phyloP scores from a whole-genome alignment of 1,284 basidiomycete genomes.

The Mrakiaceae sp. region DNA sequence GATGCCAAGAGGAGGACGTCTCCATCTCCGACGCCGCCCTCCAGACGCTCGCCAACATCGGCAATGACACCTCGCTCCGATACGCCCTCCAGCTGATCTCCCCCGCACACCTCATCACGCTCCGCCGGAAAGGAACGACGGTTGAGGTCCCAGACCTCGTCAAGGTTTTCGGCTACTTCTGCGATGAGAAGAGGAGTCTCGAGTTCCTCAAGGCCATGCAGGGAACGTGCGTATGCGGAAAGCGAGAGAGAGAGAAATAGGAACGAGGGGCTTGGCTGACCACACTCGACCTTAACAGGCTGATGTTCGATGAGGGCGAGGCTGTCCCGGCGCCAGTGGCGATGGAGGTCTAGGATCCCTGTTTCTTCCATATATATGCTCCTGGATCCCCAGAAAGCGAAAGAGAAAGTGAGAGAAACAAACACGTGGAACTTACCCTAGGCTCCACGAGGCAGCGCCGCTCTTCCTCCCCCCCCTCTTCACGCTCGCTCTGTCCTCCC shows the following conservation, averaged over 20 bases:
- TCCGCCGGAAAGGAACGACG: conserved; percentile 60
- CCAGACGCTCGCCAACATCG: conserved; percentile 72
- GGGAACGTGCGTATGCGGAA: conserved; percentile 2
- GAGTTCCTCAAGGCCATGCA: conserved; percentile 73
- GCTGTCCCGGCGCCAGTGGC: not conserved
- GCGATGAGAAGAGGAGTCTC: conserved; percentile 89
- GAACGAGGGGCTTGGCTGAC: not conserved
- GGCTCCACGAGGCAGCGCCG: too few species aligned
- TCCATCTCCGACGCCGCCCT: conserved; percentile 64
- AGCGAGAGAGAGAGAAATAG: too few species aligned
- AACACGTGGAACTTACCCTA: too few species aligned
- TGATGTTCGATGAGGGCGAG: conserved; percentile 16
- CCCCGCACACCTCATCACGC: conserved; percentile 70
- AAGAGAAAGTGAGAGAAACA: too few species aligned
- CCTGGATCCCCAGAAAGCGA: too few species aligned
- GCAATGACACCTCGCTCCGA: conserved; percentile 69
- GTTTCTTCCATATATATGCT: too few species aligned
- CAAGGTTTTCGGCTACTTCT: conserved; percentile 77
- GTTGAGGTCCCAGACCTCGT: conserved; percentile 77
- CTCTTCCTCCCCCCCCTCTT: too few species aligned
- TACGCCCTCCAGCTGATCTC: conserved; percentile 90
- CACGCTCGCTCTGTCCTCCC: too few species aligned
- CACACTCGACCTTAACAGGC: not conserved
- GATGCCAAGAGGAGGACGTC: conserved; percentile 93
- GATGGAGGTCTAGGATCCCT: not conserved